phyloP scores from a whole-genome alignment of 1,284 basidiomycete species.

The Cystobasidium slooffiae region DNA sequence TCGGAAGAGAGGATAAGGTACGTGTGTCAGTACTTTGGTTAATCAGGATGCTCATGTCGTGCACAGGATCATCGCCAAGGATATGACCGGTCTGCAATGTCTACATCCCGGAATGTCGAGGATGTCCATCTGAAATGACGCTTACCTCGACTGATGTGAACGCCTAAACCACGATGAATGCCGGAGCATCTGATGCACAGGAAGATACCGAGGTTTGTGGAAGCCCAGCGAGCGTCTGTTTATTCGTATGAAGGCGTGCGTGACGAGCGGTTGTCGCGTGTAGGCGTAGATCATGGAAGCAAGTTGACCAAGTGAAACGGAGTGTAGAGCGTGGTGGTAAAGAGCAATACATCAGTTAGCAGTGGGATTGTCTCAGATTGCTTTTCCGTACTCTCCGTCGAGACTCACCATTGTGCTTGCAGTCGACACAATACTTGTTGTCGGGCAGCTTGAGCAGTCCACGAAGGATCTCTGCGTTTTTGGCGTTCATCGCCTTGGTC shows the following conservation, averaged over 20 bases:
- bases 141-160: conserved; percentile 81
- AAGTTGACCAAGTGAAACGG: background rate
- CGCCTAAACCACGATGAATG: conserved; percentile 96
- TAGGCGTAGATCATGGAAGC: background rate
- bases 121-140: background rate
- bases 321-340: too few species aligned
- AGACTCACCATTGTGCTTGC: conserved; percentile 81
- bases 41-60: background rate
- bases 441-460: conserved; percentile 85
- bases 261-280: background rate
- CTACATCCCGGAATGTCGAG: background rate
- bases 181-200: conserved; percentile 95
- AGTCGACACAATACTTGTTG: conserved; percentile 81
- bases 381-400: conserved; percentile 6
- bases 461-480: conserved; percentile 68
- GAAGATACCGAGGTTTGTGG: conserved; percentile 83
- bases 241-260: background rate
- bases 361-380: too few species aligned
- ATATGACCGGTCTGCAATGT: too few species aligned
- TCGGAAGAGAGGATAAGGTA: background rate
- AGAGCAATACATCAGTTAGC: too few species aligned
- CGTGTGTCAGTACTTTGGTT: background rate
- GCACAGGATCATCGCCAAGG: background rate
- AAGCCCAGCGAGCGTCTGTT: conserved; percentile 94
- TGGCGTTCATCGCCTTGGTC: conserved; percentile 46